Base-by-base conservation (phyloP, 2,329 filamentous ascomycete species). In the Fusarium pininemorale region DNA sequence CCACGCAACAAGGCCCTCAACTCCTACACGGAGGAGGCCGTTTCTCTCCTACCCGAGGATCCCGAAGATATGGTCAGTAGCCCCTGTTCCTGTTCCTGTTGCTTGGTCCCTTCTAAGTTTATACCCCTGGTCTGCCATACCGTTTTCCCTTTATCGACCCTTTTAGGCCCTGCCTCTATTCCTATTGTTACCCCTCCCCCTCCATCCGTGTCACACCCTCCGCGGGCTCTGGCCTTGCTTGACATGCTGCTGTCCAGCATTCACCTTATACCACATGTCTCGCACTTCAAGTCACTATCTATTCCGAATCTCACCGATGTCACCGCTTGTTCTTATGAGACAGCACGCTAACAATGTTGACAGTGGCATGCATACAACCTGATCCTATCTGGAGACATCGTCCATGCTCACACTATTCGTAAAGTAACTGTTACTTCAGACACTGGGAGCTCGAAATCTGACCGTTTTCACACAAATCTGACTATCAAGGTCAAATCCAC, bases 361-460 rank as follows among this genome's bases (percentile, higher is more conserved):
- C 60, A 85, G 86, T 90, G 89, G 89, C 88, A 90, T 71, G 87
- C 88, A 75, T 89, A 90, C 80, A 90, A 90, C 81, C 84, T 91
- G 69, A 89, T 91, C 75, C 82, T 85, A 15, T 80, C 85, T 64
- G 84, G 85, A 70, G 89, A 91, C 75, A 77, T 87, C 53, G 82
- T 91, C 74, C 84, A 85, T 69, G 89, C 87, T 22, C 87, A 89
- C 66, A 87, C 89, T 39, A 81, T 88, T 59, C 87, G 89, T 73
- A 90, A 90, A 74, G 87, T 90, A 63, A 83, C 84, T 42, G 82
- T 80, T 60, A 83, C 85, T 63, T 81, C 84, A n/a, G 83, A 86
- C 70, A 83, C 83, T 7, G 87, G 87, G 63, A 85, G 84, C 20
- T 87, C 87, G 53, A 85, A 86, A 56, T 85, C 87, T 26, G 84